Percentiles rank a stretch among this genome's conserved stretches.
Conservation (phyloP, 2,329 filamentous ascomycete genomes). For the Phoma sp. region DNA sequence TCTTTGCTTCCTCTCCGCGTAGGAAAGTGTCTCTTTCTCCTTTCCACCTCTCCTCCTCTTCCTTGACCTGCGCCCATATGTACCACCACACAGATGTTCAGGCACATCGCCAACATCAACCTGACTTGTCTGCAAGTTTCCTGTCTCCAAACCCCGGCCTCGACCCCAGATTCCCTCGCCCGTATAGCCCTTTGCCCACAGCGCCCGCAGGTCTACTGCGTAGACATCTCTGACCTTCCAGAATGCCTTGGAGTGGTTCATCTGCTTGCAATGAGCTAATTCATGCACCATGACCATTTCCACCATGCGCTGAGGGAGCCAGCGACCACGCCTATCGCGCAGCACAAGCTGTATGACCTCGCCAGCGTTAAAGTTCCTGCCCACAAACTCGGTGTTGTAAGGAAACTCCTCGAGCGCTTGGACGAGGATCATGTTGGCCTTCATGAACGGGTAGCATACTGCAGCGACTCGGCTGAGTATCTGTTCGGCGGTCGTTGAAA, state of each 20-base stretch:
- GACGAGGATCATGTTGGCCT: constrained; percentile 54
- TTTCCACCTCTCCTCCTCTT: constrained; percentile 55
- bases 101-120: constrained; percentile 40
- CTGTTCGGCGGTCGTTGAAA: constrained; percentile 37
- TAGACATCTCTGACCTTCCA: constrained; percentile 81
- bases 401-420: constrained; percentile 78
- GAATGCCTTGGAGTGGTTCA: constrained; percentile 86
- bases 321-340: constrained; percentile 68
- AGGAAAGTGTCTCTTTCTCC: constrained; percentile 62
- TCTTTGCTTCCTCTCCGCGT: constrained; percentile 76
- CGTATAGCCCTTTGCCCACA: constrained; percentile 75
- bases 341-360: constrained; percentile 88
- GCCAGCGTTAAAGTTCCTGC: constrained; percentile 89
- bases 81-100: constrained; percentile 80
- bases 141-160: constrained; percentile 67
- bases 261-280: constrained; percentile 85
- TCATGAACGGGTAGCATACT: constrained; percentile 73
- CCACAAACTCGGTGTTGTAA: constrained; percentile 82
- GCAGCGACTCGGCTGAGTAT: constrained; percentile 59
- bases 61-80: constrained; percentile 67
- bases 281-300: constrained; percentile 98
- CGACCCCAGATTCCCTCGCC: constrained; percentile 86
- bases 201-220: constrained; percentile 70
- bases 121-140: constrained; percentile 32
- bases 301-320: constrained; percentile 83